A percentile compares a stretch with the other conserved stretches of the same genome.
Evolutionary conservation across 2,329 filamentous ascomycete genomes (phyloP).

Genomic region (Cryphonectria japonica): DNA sequence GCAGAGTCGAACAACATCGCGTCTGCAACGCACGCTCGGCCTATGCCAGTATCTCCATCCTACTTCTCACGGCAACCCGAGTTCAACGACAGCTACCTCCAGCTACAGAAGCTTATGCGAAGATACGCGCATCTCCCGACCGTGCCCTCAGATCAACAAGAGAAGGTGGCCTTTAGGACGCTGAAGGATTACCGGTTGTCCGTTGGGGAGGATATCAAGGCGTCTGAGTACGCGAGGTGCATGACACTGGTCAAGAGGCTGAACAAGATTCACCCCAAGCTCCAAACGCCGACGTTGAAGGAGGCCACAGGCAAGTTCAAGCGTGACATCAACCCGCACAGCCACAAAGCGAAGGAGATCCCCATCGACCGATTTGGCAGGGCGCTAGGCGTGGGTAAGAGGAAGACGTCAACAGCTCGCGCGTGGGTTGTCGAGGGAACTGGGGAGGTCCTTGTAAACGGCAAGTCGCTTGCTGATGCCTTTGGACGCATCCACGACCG

Average conservation of each 20-base stretch:
- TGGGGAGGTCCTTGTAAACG: slow-evolving; percentile 88
- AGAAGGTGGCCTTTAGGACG: slow-evolving; percentile 79
- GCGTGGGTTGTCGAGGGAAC: slow-evolving; percentile 92
- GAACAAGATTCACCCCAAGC: slow-evolving; percentile 79
- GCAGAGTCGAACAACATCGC: neutral
- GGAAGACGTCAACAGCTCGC: slow-evolving; percentile 84
- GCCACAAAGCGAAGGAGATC: slow-evolving; percentile 64
- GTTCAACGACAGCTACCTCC: slow-evolving; percentile 84
- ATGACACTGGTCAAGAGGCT: slow-evolving; percentile 76
- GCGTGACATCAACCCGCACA: slow-evolving; percentile 72
- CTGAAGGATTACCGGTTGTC: slow-evolving; percentile 74
- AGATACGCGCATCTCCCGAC: slow-evolving; percentile 76
- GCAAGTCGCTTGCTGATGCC: slow-evolving; percentile 77
- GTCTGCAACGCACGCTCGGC: slow-evolving; percentile 59
- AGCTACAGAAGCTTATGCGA: slow-evolving; percentile 71
- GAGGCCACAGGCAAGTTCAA: slow-evolving; percentile 71
- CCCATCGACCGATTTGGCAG: slow-evolving; percentile 77
- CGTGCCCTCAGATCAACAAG: slow-evolving; percentile 66
- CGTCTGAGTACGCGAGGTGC: slow-evolving; percentile 78
- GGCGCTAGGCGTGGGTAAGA: slow-evolving; percentile 77
- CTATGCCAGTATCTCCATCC: slow-evolving; percentile 84
- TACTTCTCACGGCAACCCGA: slow-evolving; percentile 88
- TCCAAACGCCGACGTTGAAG: slow-evolving; percentile 73
- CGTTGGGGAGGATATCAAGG: slow-evolving; percentile 73
- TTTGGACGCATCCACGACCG: slow-evolving; percentile 92